Base-by-base conservation (phyloP, 108 stramenopile species). In the Fistulifera solaris region DNA sequence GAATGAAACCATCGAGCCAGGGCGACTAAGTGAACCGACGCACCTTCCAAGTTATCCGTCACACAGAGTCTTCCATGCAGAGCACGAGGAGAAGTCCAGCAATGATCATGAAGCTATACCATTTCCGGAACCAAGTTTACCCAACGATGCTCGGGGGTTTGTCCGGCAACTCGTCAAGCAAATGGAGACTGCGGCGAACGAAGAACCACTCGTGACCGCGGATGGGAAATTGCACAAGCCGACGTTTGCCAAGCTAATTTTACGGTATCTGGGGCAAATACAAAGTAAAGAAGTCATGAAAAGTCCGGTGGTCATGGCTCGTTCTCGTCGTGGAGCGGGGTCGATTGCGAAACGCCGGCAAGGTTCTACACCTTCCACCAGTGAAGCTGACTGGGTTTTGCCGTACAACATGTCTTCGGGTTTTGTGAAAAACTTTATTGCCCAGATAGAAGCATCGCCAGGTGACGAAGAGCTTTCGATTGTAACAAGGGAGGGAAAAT, bases 191-290 rank as follows among this genome's bases (percentile, higher is more conserved):
- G 42, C 14, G 3, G 28, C 28, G 26, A 1, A 38, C 3, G 13
- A 35, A 19, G 38, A 39, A 39, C 10, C 21, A 5, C 25, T 57
- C 6, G 43, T 57, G 22, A 16, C 56, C 14, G 56, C 23, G 2
- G 56, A 57, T 45, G 56, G 56, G 1, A 57, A 57, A 27, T 15
- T 57, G 2, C 56, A 57, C 16, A 57, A 57, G 23, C 38, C 56
- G 26, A 26, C 56, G 1, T 57, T 57, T 57, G 56, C 56, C 1
- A 23, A 26, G 35, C 41, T 57, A 5, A 23, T 57, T 7, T 21
- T 25, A 13, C 40, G 42, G 22, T 57, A 57, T 45, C 23, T 57
- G 43, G 21, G 18, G 43, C 23, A 57, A 15, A 25, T 26, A 19
- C 27, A 27, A 6, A 51, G 11, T 45, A 45, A 21, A 17, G 21